Evolutionary conservation across 305 asterid genomes (phyloP).

Genomic region (Ruellia speciosa): DNA sequence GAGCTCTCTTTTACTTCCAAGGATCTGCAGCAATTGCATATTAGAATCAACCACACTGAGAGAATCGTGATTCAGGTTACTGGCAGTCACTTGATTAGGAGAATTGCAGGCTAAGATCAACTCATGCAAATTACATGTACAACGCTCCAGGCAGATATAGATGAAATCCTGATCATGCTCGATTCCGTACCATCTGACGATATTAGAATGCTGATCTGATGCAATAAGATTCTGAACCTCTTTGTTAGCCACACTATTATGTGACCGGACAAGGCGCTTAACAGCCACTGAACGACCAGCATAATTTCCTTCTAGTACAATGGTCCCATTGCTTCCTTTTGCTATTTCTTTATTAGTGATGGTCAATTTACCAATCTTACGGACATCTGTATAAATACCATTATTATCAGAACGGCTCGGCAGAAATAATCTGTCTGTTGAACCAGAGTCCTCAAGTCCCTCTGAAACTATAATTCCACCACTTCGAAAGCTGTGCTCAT

Average conservation of each 20-base stretch:
- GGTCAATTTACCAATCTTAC: slow-evolving; percentile 63
- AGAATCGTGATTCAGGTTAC: slow-evolving; percentile 21
- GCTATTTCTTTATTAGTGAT: slow-evolving; percentile 64
- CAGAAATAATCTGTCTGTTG: slow-evolving; percentile 21
- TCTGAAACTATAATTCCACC: slow-evolving; percentile 19
- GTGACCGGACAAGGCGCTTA: slow-evolving; percentile 73
- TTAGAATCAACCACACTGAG: slow-evolving; percentile 14
- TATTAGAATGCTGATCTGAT: slow-evolving; percentile 83
- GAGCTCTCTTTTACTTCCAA: slow-evolving; percentile 34
- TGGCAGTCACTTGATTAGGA: slow-evolving; percentile 22
- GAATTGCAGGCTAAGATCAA: slow-evolving; percentile 38
- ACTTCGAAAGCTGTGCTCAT: slow-evolving; percentile 23
- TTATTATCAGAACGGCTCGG: slow-evolving; percentile 21
- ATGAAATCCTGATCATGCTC: slow-evolving; percentile 77
- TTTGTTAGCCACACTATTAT: slow-evolving; percentile 71
- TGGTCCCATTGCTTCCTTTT: slow-evolving; percentile 85
- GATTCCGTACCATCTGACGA: slow-evolving; percentile 83
- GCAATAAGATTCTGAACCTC: slow-evolving; percentile 86
- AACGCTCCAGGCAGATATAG: slow-evolving; percentile 68
- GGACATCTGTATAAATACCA: slow-evolving; percentile 27
- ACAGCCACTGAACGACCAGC: slow-evolving; percentile 83
- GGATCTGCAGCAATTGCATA: slow-evolving; percentile 4
- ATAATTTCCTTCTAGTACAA: slow-evolving; percentile 74
- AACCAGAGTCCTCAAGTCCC: slow-evolving; percentile 23
- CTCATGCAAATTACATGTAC: slow-evolving; percentile 66